phyloP scores from a whole-genome alignment of 352 stramenopile species.

The Phytophthora pistaciae region DNA sequence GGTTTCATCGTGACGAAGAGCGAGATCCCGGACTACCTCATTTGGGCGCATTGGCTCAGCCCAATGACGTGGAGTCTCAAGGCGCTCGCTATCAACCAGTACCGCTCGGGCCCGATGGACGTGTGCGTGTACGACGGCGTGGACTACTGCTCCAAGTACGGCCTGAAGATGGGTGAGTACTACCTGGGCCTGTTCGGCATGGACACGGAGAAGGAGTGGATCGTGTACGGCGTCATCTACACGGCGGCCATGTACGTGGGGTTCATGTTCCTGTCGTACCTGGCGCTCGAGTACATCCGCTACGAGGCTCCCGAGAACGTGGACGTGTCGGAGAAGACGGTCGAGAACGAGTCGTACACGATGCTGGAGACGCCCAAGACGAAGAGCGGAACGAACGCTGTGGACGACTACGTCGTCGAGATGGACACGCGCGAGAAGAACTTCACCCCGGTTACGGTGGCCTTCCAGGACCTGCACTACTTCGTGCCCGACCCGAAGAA shows the following conservation, averaged over 20 bases:
- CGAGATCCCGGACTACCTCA: slow-evolving; percentile 54
- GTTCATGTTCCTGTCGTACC: slow-evolving; percentile 39
- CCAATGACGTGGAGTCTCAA: slow-evolving; percentile 58
- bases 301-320: slow-evolving; percentile 35
- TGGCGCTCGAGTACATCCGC: slow-evolving; percentile 37
- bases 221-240: slow-evolving; percentile 48
- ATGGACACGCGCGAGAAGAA: slow-evolving; percentile 14
- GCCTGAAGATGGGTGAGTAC: slow-evolving; percentile 41
- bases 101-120: slow-evolving; percentile 35
- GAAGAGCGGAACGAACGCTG: not conserved
- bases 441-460: slow-evolving; percentile 25
- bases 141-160: slow-evolving; percentile 39
- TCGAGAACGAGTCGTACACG: slow-evolving; percentile 24
- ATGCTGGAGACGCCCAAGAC: slow-evolving; percentile 27
- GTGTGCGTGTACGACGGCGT: slow-evolving; percentile 43
- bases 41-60: slow-evolving; percentile 71
- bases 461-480: slow-evolving; percentile 26
- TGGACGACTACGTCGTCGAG: slow-evolving; percentile 8
- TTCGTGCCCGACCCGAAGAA: slow-evolving; percentile 13
- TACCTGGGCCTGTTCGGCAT: slow-evolving; percentile 53
- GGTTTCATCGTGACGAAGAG: slow-evolving; percentile 63
- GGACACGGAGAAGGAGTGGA: slow-evolving; percentile 46
- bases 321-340: slow-evolving; percentile 31
- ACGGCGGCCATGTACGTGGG: slow-evolving; percentile 44
- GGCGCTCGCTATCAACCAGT: slow-evolving; percentile 58